A percentile compares a stretch with the other conserved stretches of the same genome.
Conservation (phyloP, 192 early-diverging fungal genomes). For the Gigaspora rosea region DNA sequence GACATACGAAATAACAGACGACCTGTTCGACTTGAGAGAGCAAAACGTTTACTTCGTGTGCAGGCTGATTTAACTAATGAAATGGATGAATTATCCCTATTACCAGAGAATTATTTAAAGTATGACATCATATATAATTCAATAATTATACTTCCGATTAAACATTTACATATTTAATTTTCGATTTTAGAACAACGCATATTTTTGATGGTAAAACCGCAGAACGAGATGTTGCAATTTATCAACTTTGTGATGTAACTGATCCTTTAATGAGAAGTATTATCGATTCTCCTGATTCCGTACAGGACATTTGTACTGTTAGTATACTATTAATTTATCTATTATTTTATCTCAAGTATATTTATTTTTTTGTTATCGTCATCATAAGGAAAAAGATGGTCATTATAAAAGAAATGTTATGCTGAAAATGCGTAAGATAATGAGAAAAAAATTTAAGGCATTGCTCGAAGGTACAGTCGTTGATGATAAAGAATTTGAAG, state of each 20-base stretch:
- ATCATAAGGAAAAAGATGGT: constrained; percentile 28
- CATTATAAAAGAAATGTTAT: constrained; percentile 26
- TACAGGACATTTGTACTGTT: constrained; percentile 13
- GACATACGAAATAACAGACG: constrained; percentile 23
- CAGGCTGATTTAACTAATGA: neutral
- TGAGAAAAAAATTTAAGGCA: constrained; percentile 27
- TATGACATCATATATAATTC: neutral
- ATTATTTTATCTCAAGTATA: neutral
- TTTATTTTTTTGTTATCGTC: neutral
- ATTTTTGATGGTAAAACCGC: constrained; percentile 30
- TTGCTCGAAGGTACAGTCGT: constrained; percentile 11
- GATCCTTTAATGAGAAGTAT: constrained; percentile 35
- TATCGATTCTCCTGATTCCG: constrained; percentile 30
- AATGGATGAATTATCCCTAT: neutral
- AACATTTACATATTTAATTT: constrained; percentile 11
- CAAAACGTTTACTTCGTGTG: constrained; percentile 11
- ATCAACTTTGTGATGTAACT: constrained; percentile 38
- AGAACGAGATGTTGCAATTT: neutral
- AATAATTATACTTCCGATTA: neutral
- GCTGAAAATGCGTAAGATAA: constrained; percentile 24
- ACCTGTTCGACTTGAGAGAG: constrained; percentile 10
- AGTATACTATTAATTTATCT: neutral
- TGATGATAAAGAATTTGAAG: constrained; percentile 21
- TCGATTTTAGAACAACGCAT: neutral
- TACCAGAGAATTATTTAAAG: constrained; percentile 6